A percentile compares a stretch with the other conserved stretches of the same genome.
Conservation (phyloP, 257 asterid species). For the Scutellaria baicalensis region DNA sequence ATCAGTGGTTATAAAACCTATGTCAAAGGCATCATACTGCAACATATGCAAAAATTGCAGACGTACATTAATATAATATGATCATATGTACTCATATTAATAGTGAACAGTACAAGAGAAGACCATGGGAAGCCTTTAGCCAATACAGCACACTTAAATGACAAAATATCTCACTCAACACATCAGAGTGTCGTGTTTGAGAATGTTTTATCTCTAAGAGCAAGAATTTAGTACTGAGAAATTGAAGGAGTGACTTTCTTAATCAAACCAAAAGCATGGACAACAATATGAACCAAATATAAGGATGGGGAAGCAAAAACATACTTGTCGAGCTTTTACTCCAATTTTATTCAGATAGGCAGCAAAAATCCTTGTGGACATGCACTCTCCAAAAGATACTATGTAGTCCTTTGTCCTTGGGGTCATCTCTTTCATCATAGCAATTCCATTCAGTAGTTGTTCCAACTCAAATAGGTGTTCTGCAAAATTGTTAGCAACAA, state of each 20-base stretch:
- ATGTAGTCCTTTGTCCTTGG: constrained; percentile 68
- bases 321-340: constrained; percentile 75
- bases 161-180: neutral
- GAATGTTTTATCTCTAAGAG: neutral
- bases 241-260: neutral
- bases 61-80: neutral
- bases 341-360: constrained; percentile 71
- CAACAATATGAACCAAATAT: neutral
- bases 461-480: constrained; percentile 61
- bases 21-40: constrained; percentile 92
- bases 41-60: constrained; percentile 10
- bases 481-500: constrained; percentile 18
- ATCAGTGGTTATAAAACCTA: constrained; percentile 85
- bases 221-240: neutral
- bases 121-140: neutral
- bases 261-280: neutral
- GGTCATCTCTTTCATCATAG: constrained; percentile 69
- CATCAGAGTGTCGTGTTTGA: neutral
- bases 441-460: constrained; percentile 71
- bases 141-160: neutral
- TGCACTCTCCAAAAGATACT: constrained; percentile 92
- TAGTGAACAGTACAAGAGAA: neutral
- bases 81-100: neutral
- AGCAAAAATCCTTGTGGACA: constrained; percentile 87
- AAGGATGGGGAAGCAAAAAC: constrained; percentile 7